These are phyloP conservation scores for Penicillium bialowiezense DNA, from an alignment of 495 filamentous ascomycete species.

Conservation along the genomic window DNA sequence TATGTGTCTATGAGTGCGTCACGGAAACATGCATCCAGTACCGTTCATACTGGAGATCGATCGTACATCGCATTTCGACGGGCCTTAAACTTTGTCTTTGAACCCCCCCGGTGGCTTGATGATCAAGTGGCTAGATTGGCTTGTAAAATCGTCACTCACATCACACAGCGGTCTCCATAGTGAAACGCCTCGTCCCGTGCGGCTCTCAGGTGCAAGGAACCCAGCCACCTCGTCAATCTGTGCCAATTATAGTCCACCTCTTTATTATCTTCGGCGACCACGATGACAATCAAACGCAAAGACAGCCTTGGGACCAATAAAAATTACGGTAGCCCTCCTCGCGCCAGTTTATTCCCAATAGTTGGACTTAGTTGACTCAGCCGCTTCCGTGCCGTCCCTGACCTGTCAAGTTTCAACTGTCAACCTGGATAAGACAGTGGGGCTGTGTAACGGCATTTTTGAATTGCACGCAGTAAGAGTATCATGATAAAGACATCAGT, in stretches of 20 bases:
- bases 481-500: too few relatives aligned
- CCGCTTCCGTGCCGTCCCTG: conserved; percentile 12
- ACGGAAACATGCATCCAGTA: not conserved
- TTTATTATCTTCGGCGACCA: too few relatives aligned
- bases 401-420: conserved; percentile 27
- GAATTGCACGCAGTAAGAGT: not conserved
- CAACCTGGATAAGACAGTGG: conserved; percentile 12
- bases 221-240: not conserved
- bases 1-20: not conserved
- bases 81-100: not conserved
- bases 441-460: conserved; percentile 1
- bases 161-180: conserved; percentile 7
- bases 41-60: not conserved
- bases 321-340: conserved; percentile 1
- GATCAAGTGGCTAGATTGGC: not conserved
- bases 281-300: conserved; percentile 1
- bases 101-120: not conserved
- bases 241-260: not conserved
- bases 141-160: not conserved
- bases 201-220: conserved; percentile 15
- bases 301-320: conserved; percentile 10
- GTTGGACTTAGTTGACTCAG: conserved; percentile 12
- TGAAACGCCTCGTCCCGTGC: conserved; percentile 6
- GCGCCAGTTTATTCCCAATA: conserved; percentile 22
- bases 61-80: not conserved